Conservation (phyloP, 2,329 filamentous ascomycete species). For the Fusarium irregulare region DNA sequence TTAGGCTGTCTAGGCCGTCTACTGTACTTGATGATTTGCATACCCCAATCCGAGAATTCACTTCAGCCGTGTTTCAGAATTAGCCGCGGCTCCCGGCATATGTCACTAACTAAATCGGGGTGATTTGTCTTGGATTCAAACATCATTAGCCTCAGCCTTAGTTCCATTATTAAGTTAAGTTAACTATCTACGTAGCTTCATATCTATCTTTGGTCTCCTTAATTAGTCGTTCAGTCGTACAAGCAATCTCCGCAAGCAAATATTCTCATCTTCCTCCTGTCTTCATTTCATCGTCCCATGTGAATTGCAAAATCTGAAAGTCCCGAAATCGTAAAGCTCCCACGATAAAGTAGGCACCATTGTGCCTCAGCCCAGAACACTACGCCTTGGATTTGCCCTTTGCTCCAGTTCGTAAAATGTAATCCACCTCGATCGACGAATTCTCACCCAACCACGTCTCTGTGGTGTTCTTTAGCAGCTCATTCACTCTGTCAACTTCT, state of each 20-base stretch:
- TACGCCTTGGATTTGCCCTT: conserved; percentile 45
- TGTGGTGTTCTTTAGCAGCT: conserved; percentile 35
- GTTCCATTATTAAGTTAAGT: conserved; percentile 16
- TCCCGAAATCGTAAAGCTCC: conserved; percentile 4
- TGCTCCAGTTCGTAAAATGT: conserved; percentile 39
- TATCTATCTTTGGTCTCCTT: conserved; percentile 9
- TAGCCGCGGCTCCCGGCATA: conserved; percentile 21
- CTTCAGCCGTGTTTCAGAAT: conserved; percentile 15
- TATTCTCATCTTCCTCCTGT: not conserved
- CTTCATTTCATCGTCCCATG: not conserved
- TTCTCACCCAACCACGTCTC: conserved; percentile 38
- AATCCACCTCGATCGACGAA: conserved; percentile 39
- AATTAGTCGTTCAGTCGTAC: conserved; percentile 23
- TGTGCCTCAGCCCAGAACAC: conserved; percentile 21
- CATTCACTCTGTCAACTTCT: conserved; percentile 41
- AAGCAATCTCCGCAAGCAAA: conserved; percentile 25
- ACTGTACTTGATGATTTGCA: not conserved
- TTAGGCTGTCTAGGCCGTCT: not conserved
- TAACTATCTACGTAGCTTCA: conserved; percentile 14
- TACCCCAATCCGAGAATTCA: conserved; percentile 12
- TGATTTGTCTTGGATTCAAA: conserved; percentile 25
- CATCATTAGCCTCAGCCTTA: conserved; percentile 19
- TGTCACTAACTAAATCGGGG: conserved; percentile 33
- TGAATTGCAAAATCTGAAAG: not conserved
- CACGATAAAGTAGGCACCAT: conserved; percentile 4